These are phyloP conservation scores for Penicillium cinerascens DNA, from an alignment of 495 filamentous ascomycete species.

Conservation along the genomic window DNA sequence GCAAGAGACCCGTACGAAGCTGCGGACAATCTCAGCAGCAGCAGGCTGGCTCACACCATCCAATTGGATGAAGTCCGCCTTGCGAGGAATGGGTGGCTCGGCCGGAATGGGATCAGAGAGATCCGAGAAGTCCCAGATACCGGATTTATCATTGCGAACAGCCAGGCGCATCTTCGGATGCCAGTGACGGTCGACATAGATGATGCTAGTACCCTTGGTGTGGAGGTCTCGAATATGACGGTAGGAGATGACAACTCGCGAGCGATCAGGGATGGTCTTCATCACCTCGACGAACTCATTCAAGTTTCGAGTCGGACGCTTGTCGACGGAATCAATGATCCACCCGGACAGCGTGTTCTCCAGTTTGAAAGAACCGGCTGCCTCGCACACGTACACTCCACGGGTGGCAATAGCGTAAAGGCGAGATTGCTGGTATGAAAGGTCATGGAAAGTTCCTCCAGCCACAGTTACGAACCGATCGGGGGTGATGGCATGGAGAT, in stretches of 20 bases:
- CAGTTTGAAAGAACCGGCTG: slow-evolving; percentile 90
- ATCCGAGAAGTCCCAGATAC: slow-evolving; percentile 92
- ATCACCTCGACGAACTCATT: slow-evolving; percentile 89
- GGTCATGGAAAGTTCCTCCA: slow-evolving; percentile 87
- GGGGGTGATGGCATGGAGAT: slow-evolving; percentile 91
- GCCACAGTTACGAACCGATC: slow-evolving; percentile 93
- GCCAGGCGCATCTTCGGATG: slow-evolving; percentile 88
- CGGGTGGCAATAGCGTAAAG: slow-evolving; percentile 88
- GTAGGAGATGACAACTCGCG: slow-evolving; percentile 88
- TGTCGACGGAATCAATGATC: slow-evolving; percentile 89
- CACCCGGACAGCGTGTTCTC: slow-evolving; percentile 88
- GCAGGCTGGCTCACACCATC: slow-evolving; percentile 86
- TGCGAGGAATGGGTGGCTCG: slow-evolving; percentile 62
- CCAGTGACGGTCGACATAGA: slow-evolving; percentile 95
- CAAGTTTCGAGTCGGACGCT: slow-evolving; percentile 82
- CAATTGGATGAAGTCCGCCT: slow-evolving; percentile 85
- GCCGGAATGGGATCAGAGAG: slow-evolving; percentile 76
- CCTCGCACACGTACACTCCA: slow-evolving; percentile 93
- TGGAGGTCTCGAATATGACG: slow-evolving; percentile 94
- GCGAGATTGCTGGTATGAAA: slow-evolving; percentile 94
- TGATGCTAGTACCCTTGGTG: slow-evolving; percentile 86
- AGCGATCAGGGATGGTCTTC: slow-evolving; percentile 80
- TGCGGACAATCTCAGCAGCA: slow-evolving; percentile 85
- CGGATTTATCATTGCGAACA: slow-evolving; percentile 83
- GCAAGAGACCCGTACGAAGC: slow-evolving; percentile 90